Evolutionary conservation across 2,329 filamentous ascomycete species (phyloP).

Genomic region (Fusarium verticillioides): DNA sequence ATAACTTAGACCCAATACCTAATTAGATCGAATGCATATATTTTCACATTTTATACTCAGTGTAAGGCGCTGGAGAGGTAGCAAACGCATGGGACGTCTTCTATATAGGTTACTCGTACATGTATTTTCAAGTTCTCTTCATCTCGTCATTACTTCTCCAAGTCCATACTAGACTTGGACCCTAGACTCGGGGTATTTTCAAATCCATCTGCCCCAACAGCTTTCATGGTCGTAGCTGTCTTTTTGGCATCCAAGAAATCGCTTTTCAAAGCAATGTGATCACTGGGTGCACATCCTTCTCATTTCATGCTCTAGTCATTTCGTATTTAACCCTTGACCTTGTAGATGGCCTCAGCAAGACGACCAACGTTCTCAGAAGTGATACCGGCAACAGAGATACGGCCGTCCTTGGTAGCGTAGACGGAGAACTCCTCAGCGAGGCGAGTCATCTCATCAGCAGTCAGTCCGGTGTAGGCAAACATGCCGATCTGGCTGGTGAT

Average conservation of each 20-base stretch:
- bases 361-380: constrained; percentile 82
- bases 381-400: constrained; percentile 88
- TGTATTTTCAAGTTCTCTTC: constrained; percentile 29
- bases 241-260: constrained; percentile 23
- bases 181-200: constrained; percentile 43
- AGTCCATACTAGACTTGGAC: constrained; percentile 20
- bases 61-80: background rate
- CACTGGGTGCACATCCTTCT: background rate
- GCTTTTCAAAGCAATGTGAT: background rate
- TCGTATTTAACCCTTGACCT: constrained; percentile 73
- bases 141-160: constrained; percentile 34
- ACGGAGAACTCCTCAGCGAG: constrained; percentile 96
- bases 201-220: constrained; percentile 31
- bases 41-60: background rate
- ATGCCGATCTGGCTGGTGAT: constrained; percentile 99
- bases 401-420: constrained; percentile 93
- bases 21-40: background rate
- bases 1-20: background rate
- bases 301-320: background rate
- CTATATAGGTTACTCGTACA: constrained; percentile 42
- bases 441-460: constrained; percentile 87
- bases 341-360: constrained; percentile 85
- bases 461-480: constrained; percentile 98
- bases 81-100: constrained; percentile 13
- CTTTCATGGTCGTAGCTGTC: constrained; percentile 29